A percentile compares a stretch with the other conserved stretches of the same genome.
Evolutionary conservation across 176 grass and related monocot species (phyloP).

Genomic region (Rhynchospora tenuis): DNA sequence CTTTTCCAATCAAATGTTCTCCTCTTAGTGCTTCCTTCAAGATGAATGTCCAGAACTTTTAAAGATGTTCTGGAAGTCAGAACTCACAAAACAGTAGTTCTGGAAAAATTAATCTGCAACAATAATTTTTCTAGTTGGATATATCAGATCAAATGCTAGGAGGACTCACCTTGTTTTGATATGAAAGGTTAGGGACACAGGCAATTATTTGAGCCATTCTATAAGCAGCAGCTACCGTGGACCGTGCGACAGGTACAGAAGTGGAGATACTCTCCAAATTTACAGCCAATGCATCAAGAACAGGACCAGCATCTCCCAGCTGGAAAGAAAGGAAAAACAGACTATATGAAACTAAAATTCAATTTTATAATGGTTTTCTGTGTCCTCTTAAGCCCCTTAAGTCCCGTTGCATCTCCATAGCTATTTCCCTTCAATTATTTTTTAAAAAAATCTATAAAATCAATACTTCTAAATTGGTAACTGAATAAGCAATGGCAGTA

Average conservation of each 20-base stretch:
- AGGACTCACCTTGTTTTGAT: conserved; percentile 68
- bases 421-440: neutral
- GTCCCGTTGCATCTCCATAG: neutral
- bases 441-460: neutral
- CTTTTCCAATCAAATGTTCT: neutral
- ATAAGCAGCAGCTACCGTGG: conserved; percentile 75
- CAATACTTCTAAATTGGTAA: neutral
- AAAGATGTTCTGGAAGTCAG: neutral
- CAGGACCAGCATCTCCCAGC: conserved; percentile 92
- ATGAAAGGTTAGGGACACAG: conserved; percentile 62
- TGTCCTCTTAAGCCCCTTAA: neutral
- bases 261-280: conserved; percentile 78
- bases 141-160: neutral
- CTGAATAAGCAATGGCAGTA: neutral
- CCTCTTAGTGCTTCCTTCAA: neutral
- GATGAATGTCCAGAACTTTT: neutral
- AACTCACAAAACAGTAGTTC: neutral
- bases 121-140: neutral
- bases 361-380: neutral
- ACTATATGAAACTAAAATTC: neutral
- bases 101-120: neutral
- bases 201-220: conserved; percentile 84
- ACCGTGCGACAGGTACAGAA: conserved; percentile 48
- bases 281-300: conserved; percentile 83
- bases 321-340: conserved; percentile 29